A percentile compares a stretch with the other conserved stretches of the same genome.
Evolutionary conservation across 352 stramenopile genomes (phyloP).

Genomic region (Blastocystis hominis): DNA sequence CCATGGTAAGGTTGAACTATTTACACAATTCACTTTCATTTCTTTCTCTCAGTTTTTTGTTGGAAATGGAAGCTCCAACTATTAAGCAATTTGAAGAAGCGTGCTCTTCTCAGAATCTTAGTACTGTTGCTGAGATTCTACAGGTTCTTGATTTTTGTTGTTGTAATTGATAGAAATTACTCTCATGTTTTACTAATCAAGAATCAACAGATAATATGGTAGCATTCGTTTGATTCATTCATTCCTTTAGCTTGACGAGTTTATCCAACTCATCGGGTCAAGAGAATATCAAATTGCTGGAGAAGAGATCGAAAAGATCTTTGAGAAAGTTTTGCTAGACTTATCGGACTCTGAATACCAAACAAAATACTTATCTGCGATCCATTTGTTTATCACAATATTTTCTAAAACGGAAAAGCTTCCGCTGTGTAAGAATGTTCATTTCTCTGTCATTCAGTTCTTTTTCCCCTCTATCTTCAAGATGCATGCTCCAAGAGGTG

Average conservation of each 20-base stretch:
- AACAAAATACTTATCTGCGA: neutral
- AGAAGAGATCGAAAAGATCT: neutral
- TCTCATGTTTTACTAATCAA: neutral
- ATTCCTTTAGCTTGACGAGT: neutral
- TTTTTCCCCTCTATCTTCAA: slow-evolving; percentile 19
- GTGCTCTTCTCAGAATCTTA: neutral
- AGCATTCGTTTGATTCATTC: neutral
- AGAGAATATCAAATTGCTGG: neutral
- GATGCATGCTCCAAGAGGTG: neutral
- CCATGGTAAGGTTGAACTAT: too few species aligned
- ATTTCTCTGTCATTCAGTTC: neutral
- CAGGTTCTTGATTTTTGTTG: neutral
- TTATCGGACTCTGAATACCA: neutral
- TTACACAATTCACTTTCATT: too few species aligned
- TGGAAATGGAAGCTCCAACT: neutral
- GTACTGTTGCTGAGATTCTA: neutral
- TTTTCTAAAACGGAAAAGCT: neutral
- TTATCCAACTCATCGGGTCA: neutral
- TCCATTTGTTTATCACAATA: neutral
- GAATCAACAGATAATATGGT: neutral
- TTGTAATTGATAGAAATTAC: neutral
- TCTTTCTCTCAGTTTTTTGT: neutral
- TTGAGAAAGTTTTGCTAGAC: neutral
- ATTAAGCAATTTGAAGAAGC: neutral
- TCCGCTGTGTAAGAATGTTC: neutral